Percentiles rank a stretch among this genome's conserved stretches.
phyloP scores from a whole-genome alignment of 202 grass and related monocot genomes.

The Bolboschoenoplectus hybrid region DNA sequence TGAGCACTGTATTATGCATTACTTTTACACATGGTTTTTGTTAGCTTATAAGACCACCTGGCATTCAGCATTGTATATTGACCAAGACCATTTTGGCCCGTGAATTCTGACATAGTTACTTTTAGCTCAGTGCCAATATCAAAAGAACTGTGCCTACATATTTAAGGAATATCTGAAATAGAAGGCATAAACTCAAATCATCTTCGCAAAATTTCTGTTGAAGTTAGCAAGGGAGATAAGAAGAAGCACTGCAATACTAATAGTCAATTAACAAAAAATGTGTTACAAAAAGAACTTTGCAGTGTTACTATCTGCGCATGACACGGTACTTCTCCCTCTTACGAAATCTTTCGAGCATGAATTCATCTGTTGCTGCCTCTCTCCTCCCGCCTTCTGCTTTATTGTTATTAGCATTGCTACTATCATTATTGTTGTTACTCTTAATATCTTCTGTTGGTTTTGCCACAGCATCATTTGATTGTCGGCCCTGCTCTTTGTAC shows the following conservation, averaged over 20 bases:
- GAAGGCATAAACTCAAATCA: background rate
- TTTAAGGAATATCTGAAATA: background rate
- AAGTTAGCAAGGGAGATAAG: constrained; percentile 1
- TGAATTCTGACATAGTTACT: background rate
- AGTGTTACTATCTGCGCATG: constrained; percentile 64
- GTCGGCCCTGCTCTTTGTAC: constrained; percentile 60
- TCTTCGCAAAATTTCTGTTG: background rate
- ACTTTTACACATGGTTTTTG: too few species aligned
- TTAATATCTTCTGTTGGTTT: constrained; percentile 53
- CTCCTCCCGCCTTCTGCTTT: constrained; percentile 51
- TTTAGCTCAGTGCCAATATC: background rate
- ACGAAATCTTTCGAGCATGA: constrained; percentile 86
- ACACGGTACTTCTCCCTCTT: constrained; percentile 90
- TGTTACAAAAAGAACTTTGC: background rate
- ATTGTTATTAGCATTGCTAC: constrained; percentile 9
- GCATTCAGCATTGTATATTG: too few species aligned
- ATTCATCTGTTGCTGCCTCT: constrained; percentile 87
- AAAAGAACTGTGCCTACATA: background rate
- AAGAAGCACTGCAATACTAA: constrained; percentile 3
- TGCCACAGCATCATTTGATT: constrained; percentile 46
- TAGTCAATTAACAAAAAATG: background rate
- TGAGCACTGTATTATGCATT: too few species aligned
- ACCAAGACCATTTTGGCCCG: background rate
- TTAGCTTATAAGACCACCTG: too few species aligned
- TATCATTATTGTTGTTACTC: constrained; percentile 34